Evolutionary conservation across 2,329 filamentous ascomycete species (phyloP).

Genomic region (Fusarium goolgardi): DNA sequence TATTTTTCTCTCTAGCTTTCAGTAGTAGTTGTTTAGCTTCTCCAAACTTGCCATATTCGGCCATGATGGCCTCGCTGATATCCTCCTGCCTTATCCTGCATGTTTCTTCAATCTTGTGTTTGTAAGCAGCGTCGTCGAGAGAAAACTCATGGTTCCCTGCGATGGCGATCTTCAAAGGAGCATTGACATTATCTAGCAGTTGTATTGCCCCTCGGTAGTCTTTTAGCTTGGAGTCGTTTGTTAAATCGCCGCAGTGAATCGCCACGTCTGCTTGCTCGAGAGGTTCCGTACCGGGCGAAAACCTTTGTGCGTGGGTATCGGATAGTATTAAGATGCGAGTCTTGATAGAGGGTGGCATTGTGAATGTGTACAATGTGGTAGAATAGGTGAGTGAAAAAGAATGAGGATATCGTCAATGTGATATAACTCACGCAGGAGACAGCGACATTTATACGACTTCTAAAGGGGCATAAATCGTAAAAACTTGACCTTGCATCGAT

Average conservation of each 20-base stretch:
- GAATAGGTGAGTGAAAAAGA: neutral
- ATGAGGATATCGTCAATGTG: neutral
- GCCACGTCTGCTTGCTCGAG: constrained; percentile 52
- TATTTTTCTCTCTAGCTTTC: constrained; percentile 45
- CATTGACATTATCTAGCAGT: constrained; percentile 54
- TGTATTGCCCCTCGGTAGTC: constrained; percentile 55
- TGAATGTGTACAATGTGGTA: neutral
- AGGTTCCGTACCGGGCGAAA: neutral
- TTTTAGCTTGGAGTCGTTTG: constrained; percentile 55
- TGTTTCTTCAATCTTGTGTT: constrained; percentile 43
- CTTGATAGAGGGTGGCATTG: constrained; percentile 9
- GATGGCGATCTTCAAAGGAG: constrained; percentile 62
- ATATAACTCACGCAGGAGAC: neutral
- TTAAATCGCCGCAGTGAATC: constrained; percentile 64
- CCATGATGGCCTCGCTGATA: constrained; percentile 16
- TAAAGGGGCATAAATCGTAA: neutral
- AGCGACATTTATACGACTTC: neutral
- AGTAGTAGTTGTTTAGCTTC: constrained; percentile 49
- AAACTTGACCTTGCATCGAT: neutral
- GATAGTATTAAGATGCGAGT: constrained; percentile 37
- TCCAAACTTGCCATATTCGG: constrained; percentile 54
- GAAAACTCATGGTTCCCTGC: constrained; percentile 65
- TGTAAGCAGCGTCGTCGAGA: constrained; percentile 52
- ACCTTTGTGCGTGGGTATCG: constrained; percentile 31
- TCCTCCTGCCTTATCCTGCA: constrained; percentile 12